A percentile compares a stretch with the other conserved stretches of the same genome.
phyloP scores from a whole-genome alignment of 495 filamentous ascomycete genomes.

The Jackrogersella multiformis region DNA sequence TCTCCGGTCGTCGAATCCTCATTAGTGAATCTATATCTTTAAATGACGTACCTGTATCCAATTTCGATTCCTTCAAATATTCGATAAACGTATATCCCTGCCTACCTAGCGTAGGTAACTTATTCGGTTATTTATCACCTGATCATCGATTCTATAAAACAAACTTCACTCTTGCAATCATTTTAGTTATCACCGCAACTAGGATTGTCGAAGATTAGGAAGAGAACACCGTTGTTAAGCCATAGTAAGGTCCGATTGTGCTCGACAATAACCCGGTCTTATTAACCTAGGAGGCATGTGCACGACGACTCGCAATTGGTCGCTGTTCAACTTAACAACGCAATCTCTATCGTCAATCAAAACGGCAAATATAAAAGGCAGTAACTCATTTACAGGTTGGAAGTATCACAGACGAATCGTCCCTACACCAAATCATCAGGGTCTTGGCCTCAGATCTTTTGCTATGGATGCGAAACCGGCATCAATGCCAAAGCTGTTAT shows the following conservation, averaged over 20 bases:
- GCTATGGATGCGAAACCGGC: conserved; percentile 19
- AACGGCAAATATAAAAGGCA: background rate
- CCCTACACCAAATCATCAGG: background rate
- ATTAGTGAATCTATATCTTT: background rate
- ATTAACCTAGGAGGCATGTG: too few species aligned
- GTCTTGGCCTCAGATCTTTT: background rate
- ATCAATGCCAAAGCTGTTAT: conserved; percentile 69
- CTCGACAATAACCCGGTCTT: too few species aligned
- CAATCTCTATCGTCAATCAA: conserved; percentile 2
- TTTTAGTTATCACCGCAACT: too few species aligned
- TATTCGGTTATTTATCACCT: too few species aligned
- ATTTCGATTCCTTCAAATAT: background rate
- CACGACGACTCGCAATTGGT: background rate
- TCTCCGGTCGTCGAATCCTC: background rate
- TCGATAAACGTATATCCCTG: too few species aligned
- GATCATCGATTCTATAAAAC: background rate
- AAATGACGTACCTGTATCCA: too few species aligned
- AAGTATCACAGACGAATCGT: background rate
- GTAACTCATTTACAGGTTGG: background rate
- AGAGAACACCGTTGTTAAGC: too few species aligned
- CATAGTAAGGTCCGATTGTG: too few species aligned
- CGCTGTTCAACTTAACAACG: background rate
- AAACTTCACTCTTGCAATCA: too few species aligned
- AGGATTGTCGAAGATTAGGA: too few species aligned
- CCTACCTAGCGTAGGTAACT: too few species aligned